phyloP scores from a whole-genome alignment of 176 grass and related monocot genomes.

The Rhynchospora tenuis region DNA sequence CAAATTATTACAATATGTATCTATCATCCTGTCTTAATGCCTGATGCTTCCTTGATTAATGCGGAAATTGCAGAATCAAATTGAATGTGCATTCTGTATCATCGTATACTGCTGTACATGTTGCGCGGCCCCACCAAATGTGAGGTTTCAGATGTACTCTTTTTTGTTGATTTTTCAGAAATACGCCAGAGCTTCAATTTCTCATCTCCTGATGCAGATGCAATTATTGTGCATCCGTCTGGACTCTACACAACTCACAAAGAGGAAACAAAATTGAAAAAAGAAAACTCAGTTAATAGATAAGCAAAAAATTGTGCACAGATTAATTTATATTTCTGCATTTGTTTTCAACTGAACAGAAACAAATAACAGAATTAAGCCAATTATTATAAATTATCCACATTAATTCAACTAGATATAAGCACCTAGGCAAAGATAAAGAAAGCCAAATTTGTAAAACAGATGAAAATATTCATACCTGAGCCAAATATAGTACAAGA shows the following conservation, averaged over 20 bases:
- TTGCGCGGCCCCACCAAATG: not conserved
- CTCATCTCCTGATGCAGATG: not conserved
- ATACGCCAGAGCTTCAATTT: not conserved
- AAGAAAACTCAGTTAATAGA: not conserved
- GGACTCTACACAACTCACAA: not conserved
- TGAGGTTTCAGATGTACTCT: not conserved
- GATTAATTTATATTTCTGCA: not conserved
- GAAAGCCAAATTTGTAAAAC: too few species aligned
- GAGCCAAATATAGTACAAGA: too few species aligned
- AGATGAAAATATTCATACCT: too few species aligned
- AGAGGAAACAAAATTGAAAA: not conserved
- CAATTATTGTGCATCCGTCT: not conserved
- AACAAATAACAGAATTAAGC: too few species aligned
- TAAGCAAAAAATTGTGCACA: not conserved
- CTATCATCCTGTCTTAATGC: too few species aligned
- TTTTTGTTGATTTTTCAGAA: not conserved
- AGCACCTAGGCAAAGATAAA: too few species aligned
- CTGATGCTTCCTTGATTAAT: not conserved
- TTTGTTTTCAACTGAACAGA: too few species aligned
- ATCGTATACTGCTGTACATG: slow-evolving; percentile 3
- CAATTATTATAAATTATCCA: too few species aligned
- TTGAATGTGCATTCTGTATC: not conserved
- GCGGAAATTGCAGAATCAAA: not conserved
- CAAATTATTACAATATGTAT: too few species aligned
- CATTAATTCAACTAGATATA: too few species aligned